Percentiles rank a stretch among this genome's conserved stretches.
phyloP scores from a whole-genome alignment of 148 eudicot genomes.

The Spergularia marina region DNA sequence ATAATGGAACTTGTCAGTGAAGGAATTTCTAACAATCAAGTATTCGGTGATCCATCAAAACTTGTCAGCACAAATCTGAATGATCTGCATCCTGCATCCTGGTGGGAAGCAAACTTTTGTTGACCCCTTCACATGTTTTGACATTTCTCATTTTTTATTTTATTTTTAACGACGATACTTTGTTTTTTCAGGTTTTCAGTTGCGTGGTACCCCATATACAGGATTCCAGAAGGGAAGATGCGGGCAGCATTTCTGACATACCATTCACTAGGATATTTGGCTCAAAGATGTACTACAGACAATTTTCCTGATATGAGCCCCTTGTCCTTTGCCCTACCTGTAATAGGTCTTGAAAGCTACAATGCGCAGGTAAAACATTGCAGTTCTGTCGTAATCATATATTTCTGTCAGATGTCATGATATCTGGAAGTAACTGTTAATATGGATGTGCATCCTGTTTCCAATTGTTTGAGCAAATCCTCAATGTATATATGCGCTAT shows the following conservation, averaged over 20 bases:
- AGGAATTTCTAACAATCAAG: conserved; percentile 29
- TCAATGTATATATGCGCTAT: too few species aligned
- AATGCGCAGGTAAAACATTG: conserved; percentile 47
- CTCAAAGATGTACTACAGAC: conserved; percentile 19
- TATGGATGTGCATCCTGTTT: background rate
- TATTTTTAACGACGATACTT: background rate
- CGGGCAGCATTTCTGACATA: conserved; percentile 59
- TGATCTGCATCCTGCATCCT: conserved; percentile 46
- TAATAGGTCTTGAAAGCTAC: conserved; percentile 52
- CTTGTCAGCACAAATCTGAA: conserved; percentile 30
- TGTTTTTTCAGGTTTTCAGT: conserved; percentile 47
- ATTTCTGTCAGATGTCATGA: background rate
- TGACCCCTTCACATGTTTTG: background rate
- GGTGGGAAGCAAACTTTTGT: conserved; percentile 28
- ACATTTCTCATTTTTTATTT: background rate
- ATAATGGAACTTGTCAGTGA: conserved; percentile 43
- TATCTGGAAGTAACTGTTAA: background rate
- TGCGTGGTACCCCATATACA: conserved; percentile 63
- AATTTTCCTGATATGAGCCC: conserved; percentile 19
- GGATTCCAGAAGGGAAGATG: conserved; percentile 52
- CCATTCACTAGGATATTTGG: conserved; percentile 52
- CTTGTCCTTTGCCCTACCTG: conserved; percentile 35
- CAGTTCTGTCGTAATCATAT: background rate
- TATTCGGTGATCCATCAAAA: conserved; percentile 43
- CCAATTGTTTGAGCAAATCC: background rate